A percentile compares a stretch with the other conserved stretches of the same genome.
Conservation (phyloP, 768 basidiomycete species). For the Suillus clintonianus region DNA sequence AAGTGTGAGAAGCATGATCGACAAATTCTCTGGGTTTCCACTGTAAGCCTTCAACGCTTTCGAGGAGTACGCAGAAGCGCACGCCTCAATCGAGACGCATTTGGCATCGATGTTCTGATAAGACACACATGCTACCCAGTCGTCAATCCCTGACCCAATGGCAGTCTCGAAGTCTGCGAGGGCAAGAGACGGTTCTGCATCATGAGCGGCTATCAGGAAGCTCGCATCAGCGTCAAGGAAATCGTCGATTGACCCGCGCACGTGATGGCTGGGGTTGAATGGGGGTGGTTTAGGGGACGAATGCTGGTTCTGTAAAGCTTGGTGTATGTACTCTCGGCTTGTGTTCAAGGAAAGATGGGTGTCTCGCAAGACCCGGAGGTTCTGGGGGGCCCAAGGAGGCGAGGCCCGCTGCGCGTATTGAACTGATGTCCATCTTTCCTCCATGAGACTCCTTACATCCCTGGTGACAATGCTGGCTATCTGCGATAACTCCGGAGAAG, state of each 20-base stretch:
- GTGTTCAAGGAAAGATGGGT: slow-evolving; percentile 34
- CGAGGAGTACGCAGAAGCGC: slow-evolving; percentile 28
- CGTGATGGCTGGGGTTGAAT: slow-evolving; percentile 8
- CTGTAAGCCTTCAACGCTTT: slow-evolving; percentile 26
- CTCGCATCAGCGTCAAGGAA: too few species aligned
- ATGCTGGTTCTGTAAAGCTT: slow-evolving; percentile 11
- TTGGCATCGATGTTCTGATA: slow-evolving; percentile 4
- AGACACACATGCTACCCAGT: slow-evolving; percentile 30
- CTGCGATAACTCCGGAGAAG: slow-evolving; percentile 18
- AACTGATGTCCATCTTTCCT: slow-evolving; percentile 38
- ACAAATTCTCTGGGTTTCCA: too few species aligned
- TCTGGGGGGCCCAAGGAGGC: slow-evolving; percentile 30
- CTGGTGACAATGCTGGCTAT: slow-evolving; percentile 11
- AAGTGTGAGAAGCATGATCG: too few species aligned
- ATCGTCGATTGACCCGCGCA: too few species aligned
- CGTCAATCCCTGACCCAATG: slow-evolving; percentile 33
- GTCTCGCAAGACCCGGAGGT: slow-evolving; percentile 31
- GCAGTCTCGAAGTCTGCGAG: slow-evolving; percentile 38
- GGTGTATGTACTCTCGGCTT: slow-evolving; percentile 30
- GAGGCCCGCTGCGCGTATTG: slow-evolving; percentile 27
- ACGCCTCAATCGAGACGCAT: slow-evolving; percentile 21
- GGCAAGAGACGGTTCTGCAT: too few species aligned
- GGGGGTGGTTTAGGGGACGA: background rate
- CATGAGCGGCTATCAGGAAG: too few species aligned
- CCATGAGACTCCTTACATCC: slow-evolving; percentile 21